Conservation (phyloP, 495 filamentous ascomycete genomes). For the Thozetella sp. region DNA sequence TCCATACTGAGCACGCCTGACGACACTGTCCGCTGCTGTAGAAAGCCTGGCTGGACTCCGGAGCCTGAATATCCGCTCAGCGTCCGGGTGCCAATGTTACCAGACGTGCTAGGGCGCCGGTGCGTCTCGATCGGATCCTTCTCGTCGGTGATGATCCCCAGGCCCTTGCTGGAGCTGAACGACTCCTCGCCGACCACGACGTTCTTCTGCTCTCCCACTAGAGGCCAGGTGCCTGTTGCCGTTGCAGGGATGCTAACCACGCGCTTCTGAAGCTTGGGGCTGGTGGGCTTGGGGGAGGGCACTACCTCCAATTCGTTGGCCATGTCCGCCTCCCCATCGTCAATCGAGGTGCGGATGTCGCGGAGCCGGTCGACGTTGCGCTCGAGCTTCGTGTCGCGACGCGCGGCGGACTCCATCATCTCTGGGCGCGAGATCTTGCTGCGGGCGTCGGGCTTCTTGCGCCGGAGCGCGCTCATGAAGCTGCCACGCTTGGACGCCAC, state of each 20-base stretch:
- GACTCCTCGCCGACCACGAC: background rate
- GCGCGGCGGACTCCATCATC: conserved; percentile 45
- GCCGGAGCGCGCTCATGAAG: conserved; percentile 45
- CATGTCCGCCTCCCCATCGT: conserved; percentile 6
- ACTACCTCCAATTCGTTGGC: background rate
- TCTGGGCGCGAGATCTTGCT: conserved; percentile 43
- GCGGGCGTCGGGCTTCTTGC: conserved; percentile 40
- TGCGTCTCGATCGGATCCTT: conserved; percentile 4
- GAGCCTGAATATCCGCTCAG: conserved; percentile 13
- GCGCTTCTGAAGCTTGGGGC: conserved; percentile 34
- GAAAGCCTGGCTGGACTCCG: conserved; percentile 3
- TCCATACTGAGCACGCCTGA: conserved; percentile 12
- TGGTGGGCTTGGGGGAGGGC: conserved; percentile 5
- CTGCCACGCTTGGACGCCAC: conserved; percentile 25
- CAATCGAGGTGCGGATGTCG: conserved; percentile 17
- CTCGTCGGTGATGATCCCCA: conserved; percentile 3
- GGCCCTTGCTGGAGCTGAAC: background rate
- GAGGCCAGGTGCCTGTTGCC: background rate
- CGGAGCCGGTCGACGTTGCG: conserved; percentile 41
- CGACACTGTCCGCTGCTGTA: conserved; percentile 17
- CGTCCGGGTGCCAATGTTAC: conserved; percentile 29
- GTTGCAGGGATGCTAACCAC: conserved; percentile 10
- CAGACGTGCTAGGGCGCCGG: conserved; percentile 24
- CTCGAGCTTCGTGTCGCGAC: conserved; percentile 53
- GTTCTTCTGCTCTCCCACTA: background rate